A percentile compares a stretch with the other conserved stretches of the same genome.
phyloP scores from a whole-genome alignment of 768 basidiomycete species.

The Russula virescens region DNA sequence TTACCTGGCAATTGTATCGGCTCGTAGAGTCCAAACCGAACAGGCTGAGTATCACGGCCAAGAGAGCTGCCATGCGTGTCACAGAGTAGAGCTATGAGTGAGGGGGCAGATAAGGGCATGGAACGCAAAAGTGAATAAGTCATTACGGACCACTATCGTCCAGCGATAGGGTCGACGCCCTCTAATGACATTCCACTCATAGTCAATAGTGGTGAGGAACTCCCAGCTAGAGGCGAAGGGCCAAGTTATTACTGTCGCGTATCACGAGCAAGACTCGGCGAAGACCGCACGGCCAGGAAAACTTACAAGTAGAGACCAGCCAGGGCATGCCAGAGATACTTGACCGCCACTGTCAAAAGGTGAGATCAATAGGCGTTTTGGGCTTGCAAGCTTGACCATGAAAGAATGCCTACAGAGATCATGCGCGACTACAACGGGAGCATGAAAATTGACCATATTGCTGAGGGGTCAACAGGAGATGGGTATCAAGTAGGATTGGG shows the following conservation, averaged over 20 bases:
- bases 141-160: neutral
- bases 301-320: neutral
- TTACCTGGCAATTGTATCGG: neutral
- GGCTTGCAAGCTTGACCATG: too few species aligned
- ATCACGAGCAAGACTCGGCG: neutral
- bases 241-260: too few species aligned
- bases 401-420: too few species aligned
- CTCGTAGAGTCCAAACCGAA: neutral
- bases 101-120: too few species aligned
- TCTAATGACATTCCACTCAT: neutral
- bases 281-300: too few species aligned
- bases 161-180: neutral
- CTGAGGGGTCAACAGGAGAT: too few species aligned
- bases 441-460: too few species aligned
- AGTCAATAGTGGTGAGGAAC: neutral
- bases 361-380: too few species aligned
- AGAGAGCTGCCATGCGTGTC: neutral
- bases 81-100: neutral
- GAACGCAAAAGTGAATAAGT: neutral
- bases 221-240: neutral
- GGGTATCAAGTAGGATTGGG: too few species aligned
- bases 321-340: neutral
- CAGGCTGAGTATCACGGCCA: neutral
- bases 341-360: neutral
- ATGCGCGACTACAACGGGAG: too few species aligned